phyloP scores from a whole-genome alignment of 139 green algal species.

The Chlamydomonas incerta region DNA sequence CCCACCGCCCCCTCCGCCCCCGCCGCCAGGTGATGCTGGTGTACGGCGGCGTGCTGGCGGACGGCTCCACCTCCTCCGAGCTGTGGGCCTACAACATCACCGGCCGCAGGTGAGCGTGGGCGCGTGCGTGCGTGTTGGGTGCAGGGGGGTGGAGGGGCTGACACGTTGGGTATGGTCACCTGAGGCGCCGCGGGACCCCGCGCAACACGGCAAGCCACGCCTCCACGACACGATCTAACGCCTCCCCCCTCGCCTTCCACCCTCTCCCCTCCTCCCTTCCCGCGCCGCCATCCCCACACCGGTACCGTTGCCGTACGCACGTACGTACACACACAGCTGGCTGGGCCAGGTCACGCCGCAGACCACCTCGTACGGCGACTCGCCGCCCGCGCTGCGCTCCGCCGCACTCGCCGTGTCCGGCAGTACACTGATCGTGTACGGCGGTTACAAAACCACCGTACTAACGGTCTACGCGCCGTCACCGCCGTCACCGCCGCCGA shows the following conservation, averaged over 20 bases:
- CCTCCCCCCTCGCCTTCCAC: no score
- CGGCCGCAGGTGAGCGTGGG: not conserved
- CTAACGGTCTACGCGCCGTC: not conserved
- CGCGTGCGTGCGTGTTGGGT: not conserved
- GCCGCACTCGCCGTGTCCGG: not conserved
- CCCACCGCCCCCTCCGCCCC: no score
- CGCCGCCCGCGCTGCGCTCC: not conserved
- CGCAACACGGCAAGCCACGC: no score
- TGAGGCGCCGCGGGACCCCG: no score
- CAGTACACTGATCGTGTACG: slow-evolving; percentile 11
- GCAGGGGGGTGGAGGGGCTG: no score
- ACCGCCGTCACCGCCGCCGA: not conserved
- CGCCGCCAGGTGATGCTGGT: slow-evolving; percentile 42
- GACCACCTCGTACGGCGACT: not conserved
- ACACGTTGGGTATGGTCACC: no score
- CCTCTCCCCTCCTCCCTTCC: no score
- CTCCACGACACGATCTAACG: no score
- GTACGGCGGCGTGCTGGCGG: not conserved
- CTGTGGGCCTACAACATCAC: slow-evolving; percentile 29
- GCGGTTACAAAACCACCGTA: not conserved
- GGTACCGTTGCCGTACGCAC: no score
- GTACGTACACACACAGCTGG: no score
- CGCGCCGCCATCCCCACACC: no score
- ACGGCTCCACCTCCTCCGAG: not conserved
- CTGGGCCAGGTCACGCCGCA: not conserved